Conservation (phyloP, 176 grass and related monocot species). For the Echinochloa phyllopogon region DNA sequence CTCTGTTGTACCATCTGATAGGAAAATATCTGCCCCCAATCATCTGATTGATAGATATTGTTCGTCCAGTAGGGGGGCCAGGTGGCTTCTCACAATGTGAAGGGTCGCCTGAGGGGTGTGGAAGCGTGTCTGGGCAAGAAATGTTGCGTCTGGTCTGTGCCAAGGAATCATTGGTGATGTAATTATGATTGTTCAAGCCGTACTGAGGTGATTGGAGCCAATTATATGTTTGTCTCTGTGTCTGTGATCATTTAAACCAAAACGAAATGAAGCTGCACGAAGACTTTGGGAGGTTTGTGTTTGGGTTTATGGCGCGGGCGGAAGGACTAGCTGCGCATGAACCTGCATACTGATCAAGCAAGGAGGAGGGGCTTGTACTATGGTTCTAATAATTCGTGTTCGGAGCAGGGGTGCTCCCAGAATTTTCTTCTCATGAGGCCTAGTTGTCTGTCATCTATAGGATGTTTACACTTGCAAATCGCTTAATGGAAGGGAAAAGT, state of each 20-base stretch:
- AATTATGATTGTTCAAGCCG: too few relatives aligned
- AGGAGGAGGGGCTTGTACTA: neutral
- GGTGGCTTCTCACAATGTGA: neutral
- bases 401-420: neutral
- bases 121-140: neutral
- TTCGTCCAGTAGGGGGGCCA: neutral
- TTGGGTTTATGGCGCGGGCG: neutral
- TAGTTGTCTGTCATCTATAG: neutral
- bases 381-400: neutral
- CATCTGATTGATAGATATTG: neutral
- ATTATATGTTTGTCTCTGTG: neutral
- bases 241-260: neutral
- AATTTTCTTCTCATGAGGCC: neutral
- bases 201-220: neutral
- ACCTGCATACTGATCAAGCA: neutral
- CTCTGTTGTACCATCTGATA: neutral
- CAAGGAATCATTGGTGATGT: neutral
- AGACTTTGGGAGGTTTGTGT: neutral
- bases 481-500: neutral
- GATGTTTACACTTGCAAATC: neutral
- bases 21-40: neutral
- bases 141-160: neutral
- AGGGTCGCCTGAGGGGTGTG: neutral
- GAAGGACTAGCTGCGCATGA: neutral
- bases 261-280: neutral